These are phyloP conservation scores for Coemansia sp. DNA, from an alignment of 192 early-diverging fungal genomes.

Conservation along the genomic window DNA sequence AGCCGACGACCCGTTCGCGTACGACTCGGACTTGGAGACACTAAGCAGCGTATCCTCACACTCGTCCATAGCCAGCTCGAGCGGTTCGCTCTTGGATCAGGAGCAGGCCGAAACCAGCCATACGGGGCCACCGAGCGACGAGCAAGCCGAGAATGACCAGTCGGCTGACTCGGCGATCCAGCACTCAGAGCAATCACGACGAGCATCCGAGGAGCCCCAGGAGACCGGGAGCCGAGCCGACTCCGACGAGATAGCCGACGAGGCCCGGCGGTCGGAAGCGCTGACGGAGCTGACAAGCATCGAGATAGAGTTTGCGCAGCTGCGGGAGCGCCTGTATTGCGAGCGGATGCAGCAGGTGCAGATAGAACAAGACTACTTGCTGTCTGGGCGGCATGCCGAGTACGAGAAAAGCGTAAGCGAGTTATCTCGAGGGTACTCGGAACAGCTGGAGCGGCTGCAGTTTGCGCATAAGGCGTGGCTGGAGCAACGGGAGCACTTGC, in stretches of 20 bases:
- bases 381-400: constrained; percentile 42
- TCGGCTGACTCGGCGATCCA: constrained; percentile 11
- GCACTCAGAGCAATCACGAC: too few relatives aligned
- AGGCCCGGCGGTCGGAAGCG: constrained; percentile 40
- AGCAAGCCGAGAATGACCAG: not conserved
- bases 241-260: constrained; percentile 20
- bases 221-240: not conserved
- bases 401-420: constrained; percentile 38
- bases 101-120: constrained; percentile 4
- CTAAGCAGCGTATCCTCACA: constrained; percentile 53
- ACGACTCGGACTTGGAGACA: constrained; percentile 53
- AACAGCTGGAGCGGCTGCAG: constrained; percentile 33
- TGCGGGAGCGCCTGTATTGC: constrained; percentile 48
- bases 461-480: constrained; percentile 35
- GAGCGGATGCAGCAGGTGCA: constrained; percentile 49
- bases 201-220: not conserved
- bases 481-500: constrained; percentile 35
- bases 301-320: constrained; percentile 53
- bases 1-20: constrained; percentile 48
- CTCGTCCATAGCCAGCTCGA: constrained; percentile 43
- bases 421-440: constrained; percentile 10
- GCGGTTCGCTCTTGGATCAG: constrained; percentile 23
- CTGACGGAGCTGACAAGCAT: constrained; percentile 43
- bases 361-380: constrained; percentile 40
- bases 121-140: not conserved